Conservation (phyloP, 805 yeast species). For the Maudiozyma pseudohumilis region DNA sequence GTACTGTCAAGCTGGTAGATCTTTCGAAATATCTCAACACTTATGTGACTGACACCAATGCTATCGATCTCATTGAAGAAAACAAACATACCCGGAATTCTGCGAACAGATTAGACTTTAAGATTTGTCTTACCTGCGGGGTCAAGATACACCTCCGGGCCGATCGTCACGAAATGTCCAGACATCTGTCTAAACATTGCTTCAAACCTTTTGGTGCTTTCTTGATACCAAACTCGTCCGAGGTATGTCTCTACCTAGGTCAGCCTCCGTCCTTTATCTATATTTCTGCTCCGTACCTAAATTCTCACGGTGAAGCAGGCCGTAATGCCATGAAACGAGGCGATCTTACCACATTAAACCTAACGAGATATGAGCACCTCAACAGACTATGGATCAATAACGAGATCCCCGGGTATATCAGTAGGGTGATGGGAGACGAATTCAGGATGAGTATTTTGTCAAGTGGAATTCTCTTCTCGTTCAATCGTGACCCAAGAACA, state of each 20-base stretch:
- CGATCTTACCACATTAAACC: constrained; percentile 43
- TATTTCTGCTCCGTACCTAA: constrained; percentile 60
- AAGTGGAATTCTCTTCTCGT: constrained; percentile 19
- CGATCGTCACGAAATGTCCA: constrained; percentile 24
- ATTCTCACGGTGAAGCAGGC: constrained; percentile 68
- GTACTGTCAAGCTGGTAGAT: constrained; percentile 41
- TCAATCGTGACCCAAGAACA: constrained; percentile 20
- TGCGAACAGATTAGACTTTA: constrained; percentile 33
- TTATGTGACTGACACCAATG: constrained; percentile 29
- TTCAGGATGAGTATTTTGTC: constrained; percentile 23
- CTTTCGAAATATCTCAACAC: constrained; percentile 39
- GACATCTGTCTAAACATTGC: constrained; percentile 25
- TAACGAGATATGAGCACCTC: constrained; percentile 44
- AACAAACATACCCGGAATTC: constrained; percentile 21
- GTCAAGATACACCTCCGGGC: constrained; percentile 29
- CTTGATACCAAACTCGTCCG: constrained; percentile 30
- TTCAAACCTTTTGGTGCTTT: constrained; percentile 30
- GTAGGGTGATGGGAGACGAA: constrained; percentile 31
- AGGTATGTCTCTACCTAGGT: constrained; percentile 26
- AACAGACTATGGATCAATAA: constrained; percentile 55
- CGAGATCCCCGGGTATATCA: constrained; percentile 41
- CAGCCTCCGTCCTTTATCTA: constrained; percentile 25
- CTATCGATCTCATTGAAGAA: constrained; percentile 23
- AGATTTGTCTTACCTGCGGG: constrained; percentile 40
- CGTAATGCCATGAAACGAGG: constrained; percentile 44